Evolutionary conservation across 148 eudicot species (phyloP), one percentile per base, ranked within the genome.

Genomic region (Oxyria digyna): DNA sequence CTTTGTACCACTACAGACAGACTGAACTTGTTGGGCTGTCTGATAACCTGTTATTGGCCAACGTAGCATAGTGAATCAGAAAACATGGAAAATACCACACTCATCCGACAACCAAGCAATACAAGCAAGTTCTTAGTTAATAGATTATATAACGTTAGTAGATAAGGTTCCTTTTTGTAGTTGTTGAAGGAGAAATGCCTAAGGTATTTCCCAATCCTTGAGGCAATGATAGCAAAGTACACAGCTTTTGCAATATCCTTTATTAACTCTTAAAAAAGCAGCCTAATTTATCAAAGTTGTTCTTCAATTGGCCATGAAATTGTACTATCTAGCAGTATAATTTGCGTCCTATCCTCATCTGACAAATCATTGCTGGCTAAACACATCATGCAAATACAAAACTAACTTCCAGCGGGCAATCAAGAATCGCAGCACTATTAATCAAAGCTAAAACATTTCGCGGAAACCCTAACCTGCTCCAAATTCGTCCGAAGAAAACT

Each of bases 1-100:
- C 78, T 88, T 94, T 78, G 99, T 90, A 80, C 93, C 88, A 81
- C 97, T 84, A 75, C 82, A 71, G 13, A 80, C 68, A 69, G 96
- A 83, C 55, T 81, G 77, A 64, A 76, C 73, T 27, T 71, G 84
- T 26, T 50, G 55, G 35, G 78, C 78, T 45, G 69, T 66, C 64
- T 15, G 68, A 57, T 71, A 72, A 74, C 75, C 87, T 82, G 82
- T 78, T 54, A 69, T 37, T 9, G 9, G 27, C 24, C 62, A 49
- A 49, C 10, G 33, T 15, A 27, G 35, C 65, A 13, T 1, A 29
- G 64, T 27, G 24, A 57, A 57, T 46, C 42, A 41, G 23, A n/a
- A 26, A 62, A n/a, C n/a, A 45, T 10, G 14, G 15, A 27, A 23
- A 68, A 17, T 7, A 42, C 27, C 26, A 29, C n/a, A n/a, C n/a